Conservation (phyloP, 257 asterid genomes). For the Przewalskia tangutica region DNA sequence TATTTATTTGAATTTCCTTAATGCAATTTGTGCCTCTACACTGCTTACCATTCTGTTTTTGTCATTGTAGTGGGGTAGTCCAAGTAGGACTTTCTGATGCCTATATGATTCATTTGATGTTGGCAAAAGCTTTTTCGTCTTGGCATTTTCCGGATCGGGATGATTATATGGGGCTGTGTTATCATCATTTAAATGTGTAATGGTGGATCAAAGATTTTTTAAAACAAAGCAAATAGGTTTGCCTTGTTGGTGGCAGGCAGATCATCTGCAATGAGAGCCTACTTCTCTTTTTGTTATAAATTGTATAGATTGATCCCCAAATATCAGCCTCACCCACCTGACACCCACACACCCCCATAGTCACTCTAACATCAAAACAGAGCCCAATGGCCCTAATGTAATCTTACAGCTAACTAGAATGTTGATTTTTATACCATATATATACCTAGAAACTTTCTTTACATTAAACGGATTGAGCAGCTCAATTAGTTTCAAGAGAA, state of each 20-base stretch:
- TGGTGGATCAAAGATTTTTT: not conserved
- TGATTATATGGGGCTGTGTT: not conserved
- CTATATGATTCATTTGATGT: not conserved
- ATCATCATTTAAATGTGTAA: not conserved
- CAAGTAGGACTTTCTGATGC: not conserved
- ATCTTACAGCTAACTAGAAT: not conserved
- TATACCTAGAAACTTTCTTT: not conserved
- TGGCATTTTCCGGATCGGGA: not conserved
- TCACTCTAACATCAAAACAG: not conserved
- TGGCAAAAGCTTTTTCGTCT: not conserved
- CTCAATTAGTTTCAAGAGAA: no score
- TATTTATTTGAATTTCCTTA: no score
- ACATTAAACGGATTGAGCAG: not conserved
- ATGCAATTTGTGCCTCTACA: no score
- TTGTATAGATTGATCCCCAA: not conserved
- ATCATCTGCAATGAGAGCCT: slow-evolving; percentile 9
- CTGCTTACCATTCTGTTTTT: not conserved
- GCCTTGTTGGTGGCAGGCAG: slow-evolving; percentile 20
- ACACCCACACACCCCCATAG: not conserved
- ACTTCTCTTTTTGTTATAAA: not conserved
- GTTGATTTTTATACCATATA: not conserved
- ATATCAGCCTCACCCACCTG: not conserved
- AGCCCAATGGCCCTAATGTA: not conserved
- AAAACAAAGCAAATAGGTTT: not conserved
- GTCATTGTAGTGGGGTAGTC: not conserved